Evolutionary conservation across 1,139 yeast species (phyloP), one percentile per base, ranked within the genome.

Genomic region (Pichia sp.): DNA sequence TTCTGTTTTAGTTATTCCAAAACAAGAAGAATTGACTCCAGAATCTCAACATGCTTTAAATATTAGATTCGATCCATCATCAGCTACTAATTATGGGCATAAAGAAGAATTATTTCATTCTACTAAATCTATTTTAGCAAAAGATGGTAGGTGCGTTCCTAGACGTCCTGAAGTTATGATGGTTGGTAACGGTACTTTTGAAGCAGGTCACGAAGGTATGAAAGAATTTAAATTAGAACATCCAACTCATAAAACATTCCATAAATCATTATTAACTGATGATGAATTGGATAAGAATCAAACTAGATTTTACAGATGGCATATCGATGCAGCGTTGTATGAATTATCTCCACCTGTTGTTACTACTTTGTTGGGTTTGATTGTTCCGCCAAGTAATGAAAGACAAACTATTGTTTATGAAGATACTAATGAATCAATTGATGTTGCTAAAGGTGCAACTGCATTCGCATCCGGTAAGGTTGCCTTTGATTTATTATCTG

Each of bases 271-370:
- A 1, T 70, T 86, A 49, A 67, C 78, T n/a, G 71, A 73, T 23
- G 78, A 83, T 49, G 76, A 82, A 53, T 68, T 66, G 41, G 71
- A 72, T 3, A 67, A 74, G 24, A 76, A 79, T 42, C 72, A 73
- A 60, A 86, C 95, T 1, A 72, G 93, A 51, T 86, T 80, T 61
- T 86, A 85, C 72, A 76, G 95, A 65, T 86, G 95, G 95, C 95
- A 86, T 64, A 84, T 86, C 52, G 95, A 86, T 63, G 81, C 91
- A 35, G 95, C 95, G 6, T 72, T 86, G 38, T 86, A 86, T 55
- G 95, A 77, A 27, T 70, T 85, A 53, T 77, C 89, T 8, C 95
- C 95, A 23, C 95, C 95, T 25, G 72, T 81, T 51, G 85, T 81
- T 36, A 86, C 95, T 4, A 85, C 95, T 2, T 70, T 86, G 47